A percentile compares a stretch with the other conserved stretches of the same genome.
These are phyloP conservation scores for Cordyceps fumosorosea DNA, from an alignment of 2,329 filamentous ascomycete genomes.

Conservation along the genomic window DNA sequence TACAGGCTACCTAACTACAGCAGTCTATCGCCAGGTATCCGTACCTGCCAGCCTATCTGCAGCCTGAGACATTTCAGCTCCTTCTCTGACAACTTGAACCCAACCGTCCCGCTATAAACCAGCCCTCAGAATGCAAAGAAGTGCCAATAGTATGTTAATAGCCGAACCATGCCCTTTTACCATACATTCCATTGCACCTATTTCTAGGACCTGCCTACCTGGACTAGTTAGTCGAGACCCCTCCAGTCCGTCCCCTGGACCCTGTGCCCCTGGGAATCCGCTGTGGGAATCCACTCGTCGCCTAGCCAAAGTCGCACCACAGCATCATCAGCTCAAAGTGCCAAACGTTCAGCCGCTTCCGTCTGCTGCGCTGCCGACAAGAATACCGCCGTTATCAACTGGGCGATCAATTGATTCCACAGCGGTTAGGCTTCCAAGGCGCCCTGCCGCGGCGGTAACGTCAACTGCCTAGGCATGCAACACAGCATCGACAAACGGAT, in stretches of 20 bases:
- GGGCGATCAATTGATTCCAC: too few species aligned
- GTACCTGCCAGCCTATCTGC: neutral
- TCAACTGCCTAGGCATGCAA: too few species aligned
- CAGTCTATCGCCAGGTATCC: neutral
- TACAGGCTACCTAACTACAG: neutral
- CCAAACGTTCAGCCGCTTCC: too few species aligned
- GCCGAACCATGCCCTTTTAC: neutral
- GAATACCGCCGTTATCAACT: too few species aligned
- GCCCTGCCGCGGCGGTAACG: too few species aligned
- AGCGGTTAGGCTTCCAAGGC: too few species aligned
- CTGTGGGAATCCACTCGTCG: neutral
- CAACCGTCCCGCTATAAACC: neutral
- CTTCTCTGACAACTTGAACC: neutral
- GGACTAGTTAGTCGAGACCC: neutral
- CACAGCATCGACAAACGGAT: too few species aligned
- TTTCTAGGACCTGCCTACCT: neutral
- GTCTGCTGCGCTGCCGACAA: too few species aligned
- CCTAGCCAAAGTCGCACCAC: neutral
- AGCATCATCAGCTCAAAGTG: neutral
- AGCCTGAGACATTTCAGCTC: neutral
- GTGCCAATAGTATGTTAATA: neutral
- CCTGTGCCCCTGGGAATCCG: neutral
- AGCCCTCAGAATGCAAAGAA: neutral
- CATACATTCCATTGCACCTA: neutral
- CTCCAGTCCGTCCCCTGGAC: neutral